Percentiles rank a stretch among this genome's conserved stretches.
phyloP scores from a whole-genome alignment of 257 asterid species.

The Rauvolfia tetraphylla region DNA sequence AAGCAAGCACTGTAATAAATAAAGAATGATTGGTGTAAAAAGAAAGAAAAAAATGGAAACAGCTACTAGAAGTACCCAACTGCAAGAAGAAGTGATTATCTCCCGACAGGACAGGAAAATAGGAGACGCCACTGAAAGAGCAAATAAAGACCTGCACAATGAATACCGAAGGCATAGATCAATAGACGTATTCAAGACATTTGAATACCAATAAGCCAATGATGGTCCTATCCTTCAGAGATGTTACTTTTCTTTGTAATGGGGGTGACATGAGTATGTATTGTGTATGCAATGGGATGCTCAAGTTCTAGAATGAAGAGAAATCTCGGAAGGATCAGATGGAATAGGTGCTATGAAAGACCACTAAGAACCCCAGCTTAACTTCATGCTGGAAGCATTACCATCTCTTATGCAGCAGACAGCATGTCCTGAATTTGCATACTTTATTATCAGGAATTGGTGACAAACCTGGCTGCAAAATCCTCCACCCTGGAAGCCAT shows the following conservation, averaged over 20 bases:
- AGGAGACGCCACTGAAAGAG: background rate
- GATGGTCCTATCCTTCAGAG: background rate
- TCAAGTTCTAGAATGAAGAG: no score
- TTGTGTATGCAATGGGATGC: background rate
- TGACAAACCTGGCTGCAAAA: slow-evolving; percentile 12
- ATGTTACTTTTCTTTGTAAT: background rate
- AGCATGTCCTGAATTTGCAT: background rate
- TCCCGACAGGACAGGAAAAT: slow-evolving; percentile 6
- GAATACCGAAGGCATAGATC: background rate
- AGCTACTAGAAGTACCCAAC: background rate
- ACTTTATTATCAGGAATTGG: background rate
- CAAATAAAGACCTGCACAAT: slow-evolving; percentile 7
- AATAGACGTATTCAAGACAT: background rate
- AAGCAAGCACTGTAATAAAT: slow-evolving; percentile 1
- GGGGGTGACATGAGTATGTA: background rate
- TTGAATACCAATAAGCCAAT: background rate
- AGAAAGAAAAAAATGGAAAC: background rate
- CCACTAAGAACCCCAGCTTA: no score
- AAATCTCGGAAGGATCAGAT: background rate
- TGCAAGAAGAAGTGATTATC: background rate
- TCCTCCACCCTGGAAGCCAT: slow-evolving; percentile 1
- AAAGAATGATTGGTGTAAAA: slow-evolving; percentile 4
- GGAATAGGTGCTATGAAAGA: background rate
- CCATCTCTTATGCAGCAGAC: background rate
- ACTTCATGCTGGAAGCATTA: background rate